Base-by-base conservation (phyloP, 108 stramenopile genomes). In the Fistulifera pelliculosa region DNA sequence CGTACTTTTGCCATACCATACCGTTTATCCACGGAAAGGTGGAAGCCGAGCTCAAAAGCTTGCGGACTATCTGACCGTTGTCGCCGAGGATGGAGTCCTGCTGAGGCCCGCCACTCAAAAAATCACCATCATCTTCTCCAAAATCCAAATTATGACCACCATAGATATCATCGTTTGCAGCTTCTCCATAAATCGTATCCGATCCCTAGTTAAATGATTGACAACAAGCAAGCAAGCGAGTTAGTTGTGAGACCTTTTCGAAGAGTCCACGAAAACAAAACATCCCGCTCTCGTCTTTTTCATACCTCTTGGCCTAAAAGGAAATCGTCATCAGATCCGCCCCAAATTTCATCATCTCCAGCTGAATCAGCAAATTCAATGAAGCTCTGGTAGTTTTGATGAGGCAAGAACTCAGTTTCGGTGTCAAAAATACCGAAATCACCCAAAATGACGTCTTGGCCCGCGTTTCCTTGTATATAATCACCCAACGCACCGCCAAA, bases 401-500 rank as follows among this genome's bases (percentile, higher is more conserved):
- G 38, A 17, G 2, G 5, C 21, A 51, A 23, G 21, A 35, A 35
- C 31, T 35, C 31, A 3, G 31, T 35, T 35, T n/a, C 23, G 21
- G 24, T 26, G 40, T 53, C 17, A 52, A 60, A 19, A 58, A 66
- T 41, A 28, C 58, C 23, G 27, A 68, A 68, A 38, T 68, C 67
- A 11, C 67, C 67, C 17, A 68, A 14, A 38, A 68, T 68, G 13
- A 62, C 38, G 27, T 68, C 67, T 41, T 62, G 62, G 0, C 61
- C 67, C 1, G 27, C 54, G 27, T 55, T 51, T 10, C 67, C 67
- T 19, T 57, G 38, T 13, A 68, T 68, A 15, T 38, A 43, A 35
- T 68, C 67, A 23, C 40, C 40, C 31, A 38, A 23, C 18, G 61
- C 61, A 21, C 67, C 67, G 17, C 67, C 67, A 62, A 68, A 68